These are phyloP conservation scores for Massariosphaeria phaeospora DNA, from an alignment of 495 filamentous ascomycete species.

Conservation along the genomic window DNA sequence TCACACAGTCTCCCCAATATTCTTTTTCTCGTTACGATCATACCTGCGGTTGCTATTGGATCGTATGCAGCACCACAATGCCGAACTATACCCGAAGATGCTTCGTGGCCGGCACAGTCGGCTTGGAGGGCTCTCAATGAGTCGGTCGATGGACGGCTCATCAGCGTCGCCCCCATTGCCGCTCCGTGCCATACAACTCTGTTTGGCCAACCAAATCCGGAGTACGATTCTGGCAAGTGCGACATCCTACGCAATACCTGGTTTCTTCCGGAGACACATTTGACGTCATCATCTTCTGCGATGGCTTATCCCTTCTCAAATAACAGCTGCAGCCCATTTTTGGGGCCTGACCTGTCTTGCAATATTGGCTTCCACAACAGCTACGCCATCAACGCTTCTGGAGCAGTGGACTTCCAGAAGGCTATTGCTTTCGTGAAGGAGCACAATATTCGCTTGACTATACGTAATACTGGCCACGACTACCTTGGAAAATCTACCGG, in stretches of 20 bases:
- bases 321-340: slow-evolving; percentile 54
- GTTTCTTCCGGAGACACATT: background rate
- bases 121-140: slow-evolving; percentile 1
- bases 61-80: too few relatives aligned
- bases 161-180: background rate
- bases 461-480: slow-evolving; percentile 24
- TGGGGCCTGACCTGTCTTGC: slow-evolving; percentile 47
- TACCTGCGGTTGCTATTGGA: too few relatives aligned
- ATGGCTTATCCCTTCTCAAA: slow-evolving; percentile 47
- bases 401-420: slow-evolving; percentile 42
- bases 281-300: slow-evolving; percentile 37
- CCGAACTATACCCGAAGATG: background rate
- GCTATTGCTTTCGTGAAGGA: slow-evolving; percentile 48
- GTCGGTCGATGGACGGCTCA: background rate
- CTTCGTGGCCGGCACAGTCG: background rate
- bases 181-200: background rate
- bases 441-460: slow-evolving; percentile 9
- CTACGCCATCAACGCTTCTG: slow-evolving; percentile 51
- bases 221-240: background rate
- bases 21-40: too few relatives aligned
- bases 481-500: slow-evolving; percentile 20
- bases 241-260: slow-evolving; percentile 17
- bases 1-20: too few relatives aligned
- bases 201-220: background rate
- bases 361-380: slow-evolving; percentile 53